These are phyloP conservation scores for Alternaria novae-zelandiae DNA, from an alignment of 2,329 filamentous ascomycete genomes.

Conservation along the genomic window DNA sequence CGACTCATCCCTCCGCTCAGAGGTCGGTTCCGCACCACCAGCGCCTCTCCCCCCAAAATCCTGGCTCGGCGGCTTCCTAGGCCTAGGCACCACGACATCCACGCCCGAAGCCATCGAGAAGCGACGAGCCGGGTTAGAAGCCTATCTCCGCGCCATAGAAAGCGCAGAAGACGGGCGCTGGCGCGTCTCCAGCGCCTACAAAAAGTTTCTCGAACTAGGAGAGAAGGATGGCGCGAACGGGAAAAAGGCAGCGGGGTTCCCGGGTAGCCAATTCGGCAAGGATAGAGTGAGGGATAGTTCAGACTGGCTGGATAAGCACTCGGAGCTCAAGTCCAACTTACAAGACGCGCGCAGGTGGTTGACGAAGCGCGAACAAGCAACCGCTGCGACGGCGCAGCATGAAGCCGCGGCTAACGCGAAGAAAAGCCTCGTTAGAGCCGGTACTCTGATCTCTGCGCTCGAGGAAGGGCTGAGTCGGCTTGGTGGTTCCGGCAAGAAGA, in stretches of 20 bases:
- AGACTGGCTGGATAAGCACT: constrained; percentile 78
- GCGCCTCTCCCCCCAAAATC: constrained; percentile 73
- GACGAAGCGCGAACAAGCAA: constrained; percentile 70
- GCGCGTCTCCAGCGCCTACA: constrained; percentile 76
- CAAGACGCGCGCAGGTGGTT: constrained; percentile 71
- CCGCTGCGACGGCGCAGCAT: constrained; percentile 65
- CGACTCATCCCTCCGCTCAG: constrained; percentile 65
- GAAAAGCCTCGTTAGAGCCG: constrained; percentile 72
- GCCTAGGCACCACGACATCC: constrained; percentile 64
- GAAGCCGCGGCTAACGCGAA: constrained; percentile 78
- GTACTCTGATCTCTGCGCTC: constrained; percentile 67
- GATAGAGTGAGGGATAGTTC: constrained; percentile 55
- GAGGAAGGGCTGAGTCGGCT: constrained; percentile 66
- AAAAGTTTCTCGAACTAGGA: constrained; percentile 71
- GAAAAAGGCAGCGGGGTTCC: constrained; percentile 23
- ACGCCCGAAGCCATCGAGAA: constrained; percentile 73
- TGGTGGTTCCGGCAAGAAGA: constrained; percentile 31
- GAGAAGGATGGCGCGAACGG: constrained; percentile 27
- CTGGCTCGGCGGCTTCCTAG: constrained; percentile 68
- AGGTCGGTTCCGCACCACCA: constrained; percentile 70
- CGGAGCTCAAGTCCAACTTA: constrained; percentile 74
- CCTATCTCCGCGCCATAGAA: constrained; percentile 75
- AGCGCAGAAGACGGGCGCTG: constrained; percentile 76
- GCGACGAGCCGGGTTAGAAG: constrained; percentile 71
- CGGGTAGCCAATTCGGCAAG: constrained; percentile 47